Evolutionary conservation across 1,139 yeast species (phyloP), one percentile per base, ranked within the genome.

Genomic region (Yamadazyma triangularis): DNA sequence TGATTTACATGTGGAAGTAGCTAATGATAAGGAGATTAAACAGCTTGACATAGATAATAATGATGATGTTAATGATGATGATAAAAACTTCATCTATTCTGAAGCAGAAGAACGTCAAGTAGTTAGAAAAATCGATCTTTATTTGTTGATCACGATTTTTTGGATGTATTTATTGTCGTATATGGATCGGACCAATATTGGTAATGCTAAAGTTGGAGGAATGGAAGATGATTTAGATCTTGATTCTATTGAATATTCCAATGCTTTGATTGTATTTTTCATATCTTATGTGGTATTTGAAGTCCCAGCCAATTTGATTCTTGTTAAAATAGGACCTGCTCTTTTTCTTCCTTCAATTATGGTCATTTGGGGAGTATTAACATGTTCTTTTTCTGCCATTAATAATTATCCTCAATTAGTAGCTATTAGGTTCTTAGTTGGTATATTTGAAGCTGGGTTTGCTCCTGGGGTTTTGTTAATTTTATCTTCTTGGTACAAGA

Each of bases 291-390:
- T 57, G 22, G 41, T 45, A 5, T 51, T 56, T 4, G 62, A 56
- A 35, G 46, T 56, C 23, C 62, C 62, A 0, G 52, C 59, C 1
- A 58, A 53, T 32, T 48, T 57, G 30, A 39, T 58, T 24, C 42
- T 58, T 13, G 54, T 53, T 30, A 49, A 46, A 33, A 25, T 56
- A 12, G 60, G 60, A 3, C 52, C 60, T 9, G 58, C 51, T 34
- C 41, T 46, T 11, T 54, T 56, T 48, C 49, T 56, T 23, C 56
- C 58, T 4, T 35, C 47, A 9, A 55, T 52, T 29, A 47, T 54
- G 37, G 35, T 43, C 15, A 32, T 51, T 28, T 56, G 59, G 59
- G 45, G 50, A 20, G 35, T 40, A 4, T 48, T 55, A 3, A 45
- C 58, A 3, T 38, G 50, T 31, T 34, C 44, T 12, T 53, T 51